Percentiles rank a stretch among this genome's conserved stretches.
Conservation (phyloP, 441 rosid species). For the Raphanus hybrid region DNA sequence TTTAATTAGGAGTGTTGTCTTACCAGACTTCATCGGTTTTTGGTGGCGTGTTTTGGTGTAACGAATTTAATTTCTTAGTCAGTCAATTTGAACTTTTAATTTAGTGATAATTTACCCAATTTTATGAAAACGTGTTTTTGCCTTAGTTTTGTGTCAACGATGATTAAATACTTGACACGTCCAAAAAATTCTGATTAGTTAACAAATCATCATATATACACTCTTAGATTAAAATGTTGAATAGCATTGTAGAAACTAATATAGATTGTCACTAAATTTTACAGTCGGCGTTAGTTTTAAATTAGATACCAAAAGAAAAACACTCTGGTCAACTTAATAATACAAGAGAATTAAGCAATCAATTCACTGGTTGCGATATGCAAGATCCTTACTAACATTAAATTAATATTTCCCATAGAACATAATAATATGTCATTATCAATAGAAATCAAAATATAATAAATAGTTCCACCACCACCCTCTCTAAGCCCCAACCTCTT, state of each 20-base stretch:
- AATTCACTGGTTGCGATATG: neutral
- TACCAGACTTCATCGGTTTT: constrained; percentile 42
- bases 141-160: too few relatives aligned
- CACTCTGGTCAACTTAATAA: neutral
- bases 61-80: constrained; percentile 35
- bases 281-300: neutral
- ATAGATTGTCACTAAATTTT: neutral
- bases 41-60: constrained; percentile 37
- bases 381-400: neutral
- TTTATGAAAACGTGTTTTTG: constrained; percentile 9
- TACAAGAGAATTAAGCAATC: neutral
- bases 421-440: neutral
- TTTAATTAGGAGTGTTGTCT: constrained; percentile 38
- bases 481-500: neutral
- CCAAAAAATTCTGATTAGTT: too few relatives aligned
- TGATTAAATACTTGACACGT: too few relatives aligned
- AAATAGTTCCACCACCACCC: constrained; percentile 1
- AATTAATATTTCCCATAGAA: neutral
- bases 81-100: constrained; percentile 31
- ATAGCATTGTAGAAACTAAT: neutral
- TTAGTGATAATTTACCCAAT: constrained; percentile 7
- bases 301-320: neutral
- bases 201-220: too few relatives aligned
- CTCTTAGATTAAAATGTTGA: too few relatives aligned
- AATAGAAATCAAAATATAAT: neutral